These are phyloP conservation scores for Spathaspora jeffriesii DNA, from an alignment of 1,139 yeast genomes.

Conservation along the genomic window DNA sequence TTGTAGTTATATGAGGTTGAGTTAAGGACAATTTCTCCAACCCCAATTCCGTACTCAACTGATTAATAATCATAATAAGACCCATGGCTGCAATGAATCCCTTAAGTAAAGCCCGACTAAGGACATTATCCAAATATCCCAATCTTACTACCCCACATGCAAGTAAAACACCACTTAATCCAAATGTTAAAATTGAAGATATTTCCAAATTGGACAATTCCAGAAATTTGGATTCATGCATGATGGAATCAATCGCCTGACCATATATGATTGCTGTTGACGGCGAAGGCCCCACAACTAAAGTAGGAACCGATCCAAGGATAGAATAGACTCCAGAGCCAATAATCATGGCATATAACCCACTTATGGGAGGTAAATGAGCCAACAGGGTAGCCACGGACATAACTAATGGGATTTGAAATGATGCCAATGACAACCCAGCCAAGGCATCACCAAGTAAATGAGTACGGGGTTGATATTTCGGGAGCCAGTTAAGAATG, in stretches of 20 bases:
- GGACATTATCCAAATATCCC: conserved; percentile 33
- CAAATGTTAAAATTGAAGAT: conserved; percentile 25
- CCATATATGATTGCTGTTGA: conserved; percentile 34
- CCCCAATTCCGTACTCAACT: conserved; percentile 30
- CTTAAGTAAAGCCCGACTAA: conserved; percentile 31
- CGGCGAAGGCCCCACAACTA: conserved; percentile 37
- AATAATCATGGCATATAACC: conserved; percentile 29
- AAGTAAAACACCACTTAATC: conserved; percentile 25
- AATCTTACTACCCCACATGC: conserved; percentile 29
- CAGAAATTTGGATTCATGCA: conserved; percentile 16
- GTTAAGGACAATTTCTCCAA: conserved; percentile 17
- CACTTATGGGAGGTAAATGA: conserved; percentile 31
- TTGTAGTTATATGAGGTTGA: conserved; percentile 24
- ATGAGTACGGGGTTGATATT: conserved; percentile 16
- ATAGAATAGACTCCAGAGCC: conserved; percentile 29
- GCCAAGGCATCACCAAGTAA: conserved; percentile 33
- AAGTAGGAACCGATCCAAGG: conserved; percentile 32
- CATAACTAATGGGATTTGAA: conserved; percentile 38
- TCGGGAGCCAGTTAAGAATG: conserved; percentile 31
- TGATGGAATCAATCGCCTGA: conserved; percentile 23
- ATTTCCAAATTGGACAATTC: conserved; percentile 17
- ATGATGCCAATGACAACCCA: conserved; percentile 32
- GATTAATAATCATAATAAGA: conserved; percentile 32
- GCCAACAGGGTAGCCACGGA: conserved; percentile 34
- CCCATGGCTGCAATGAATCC: conserved; percentile 41